Evolutionary conservation across 768 basidiomycete genomes (phyloP).

Genomic region (Melanogaster broomeanus): DNA sequence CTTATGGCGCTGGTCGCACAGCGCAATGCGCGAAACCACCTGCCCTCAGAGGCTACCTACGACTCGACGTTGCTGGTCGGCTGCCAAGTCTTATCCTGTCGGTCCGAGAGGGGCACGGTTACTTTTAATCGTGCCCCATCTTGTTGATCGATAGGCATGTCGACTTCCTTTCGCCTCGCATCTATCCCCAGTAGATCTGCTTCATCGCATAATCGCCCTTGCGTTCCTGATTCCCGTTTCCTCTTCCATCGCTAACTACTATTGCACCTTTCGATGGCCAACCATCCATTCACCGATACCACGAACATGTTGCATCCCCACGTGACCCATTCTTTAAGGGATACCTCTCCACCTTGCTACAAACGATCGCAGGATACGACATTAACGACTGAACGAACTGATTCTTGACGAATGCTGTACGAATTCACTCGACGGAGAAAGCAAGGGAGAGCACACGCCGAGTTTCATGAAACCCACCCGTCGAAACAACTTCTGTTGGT

Average conservation of each 20-base stretch:
- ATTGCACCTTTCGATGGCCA: slow-evolving; percentile 25
- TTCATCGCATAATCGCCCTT: slow-evolving; percentile 28
- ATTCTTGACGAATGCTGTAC: slow-evolving; percentile 39
- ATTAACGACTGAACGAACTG: slow-evolving; percentile 32
- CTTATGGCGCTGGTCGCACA: slow-evolving; percentile 33
- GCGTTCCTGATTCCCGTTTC: slow-evolving; percentile 13
- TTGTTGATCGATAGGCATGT: slow-evolving; percentile 48
- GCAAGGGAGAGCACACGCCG: slow-evolving; percentile 23
- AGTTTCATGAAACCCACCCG: slow-evolving; percentile 21
- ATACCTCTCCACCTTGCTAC: slow-evolving; percentile 29
- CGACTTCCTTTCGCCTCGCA: slow-evolving; percentile 31
- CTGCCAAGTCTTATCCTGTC: slow-evolving; percentile 26
- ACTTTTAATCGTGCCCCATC: slow-evolving; percentile 32
- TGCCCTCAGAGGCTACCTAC: slow-evolving; percentile 27
- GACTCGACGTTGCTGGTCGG: slow-evolving; percentile 42
- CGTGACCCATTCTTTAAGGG: slow-evolving; percentile 14
- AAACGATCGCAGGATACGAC: slow-evolving; percentile 35
- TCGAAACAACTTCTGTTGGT: slow-evolving; percentile 9
- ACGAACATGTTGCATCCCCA: slow-evolving; percentile 16
- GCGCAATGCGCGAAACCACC: slow-evolving; percentile 32
- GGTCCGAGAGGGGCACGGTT: slow-evolving; percentile 36
- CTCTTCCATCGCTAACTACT: slow-evolving; percentile 21
- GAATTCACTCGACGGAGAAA: slow-evolving; percentile 31
- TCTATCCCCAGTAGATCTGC: slow-evolving; percentile 30
- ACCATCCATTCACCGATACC: slow-evolving; percentile 24